Evolutionary conservation across 345 rosid species (phyloP), one percentile per base, ranked within the genome.

Genomic region (Sonneratia alba): DNA sequence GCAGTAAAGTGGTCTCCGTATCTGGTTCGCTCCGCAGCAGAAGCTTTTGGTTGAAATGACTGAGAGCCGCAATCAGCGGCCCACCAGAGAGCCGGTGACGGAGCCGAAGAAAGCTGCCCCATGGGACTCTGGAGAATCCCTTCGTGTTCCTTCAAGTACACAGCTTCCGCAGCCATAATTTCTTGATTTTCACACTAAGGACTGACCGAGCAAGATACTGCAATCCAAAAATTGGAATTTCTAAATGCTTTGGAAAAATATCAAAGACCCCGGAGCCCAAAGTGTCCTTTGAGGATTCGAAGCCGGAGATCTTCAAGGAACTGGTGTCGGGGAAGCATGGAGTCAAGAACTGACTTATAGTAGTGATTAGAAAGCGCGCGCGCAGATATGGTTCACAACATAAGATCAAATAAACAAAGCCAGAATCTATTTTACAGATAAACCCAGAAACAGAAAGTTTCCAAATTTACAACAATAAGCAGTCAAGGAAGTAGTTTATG

Each of bases 131-230:
- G 84, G 16, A 66, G 81, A 70, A 72, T 74, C 72, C 89, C 90
- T 79, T 88, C 96, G 74, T 83, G 89, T 67, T 87, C 92, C 75
- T 87, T 87, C 70, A 86, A 70, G 75, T 81, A 80, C 68, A 81
- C 73, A 78, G 96, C 81, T 80, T 90, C 91, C 96, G 82, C 86
- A 80, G 95, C 89, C 95, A 90, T 93, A 74, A 78, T 57, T 67
- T 18, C 70, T 62, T 34, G 66, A 62, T 62, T 34, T 27, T 24
- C 37, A 24, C 66, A 61, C 13, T 36, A 7, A 11, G 37, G 66
- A 24, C 27, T 22, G 3, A 27, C 24, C 66, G 16, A 24, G 12
- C 36, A 7, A 34, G 4, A 0, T 62, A 34, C 64, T 62, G 66
- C 19, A 27, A 62, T 62, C 1, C 66, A 32, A 68, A 14, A 68